A percentile compares a stretch with the other conserved stretches of the same genome.
Evolutionary conservation across 768 basidiomycete genomes (phyloP).

Genomic region (Mycena filopes): DNA sequence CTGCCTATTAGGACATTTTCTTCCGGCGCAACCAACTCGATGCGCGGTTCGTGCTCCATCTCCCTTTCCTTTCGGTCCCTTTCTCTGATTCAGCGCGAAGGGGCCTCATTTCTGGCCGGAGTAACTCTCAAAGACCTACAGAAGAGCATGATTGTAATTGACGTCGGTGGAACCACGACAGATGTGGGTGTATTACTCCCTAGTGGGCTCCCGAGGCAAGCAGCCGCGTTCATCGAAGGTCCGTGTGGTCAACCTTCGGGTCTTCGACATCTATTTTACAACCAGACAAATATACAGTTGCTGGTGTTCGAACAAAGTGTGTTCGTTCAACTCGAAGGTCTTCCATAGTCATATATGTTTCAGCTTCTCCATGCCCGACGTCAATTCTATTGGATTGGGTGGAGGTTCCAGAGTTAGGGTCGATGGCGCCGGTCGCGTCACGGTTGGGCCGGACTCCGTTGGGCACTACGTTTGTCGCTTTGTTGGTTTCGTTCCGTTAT

Average conservation of each 20-base stretch:
- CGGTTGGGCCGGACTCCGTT: constrained; percentile 74
- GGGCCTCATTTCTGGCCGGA: constrained; percentile 68
- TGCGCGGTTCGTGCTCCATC: constrained; percentile 48
- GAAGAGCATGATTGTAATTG: constrained; percentile 61
- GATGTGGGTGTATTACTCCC: constrained; percentile 73
- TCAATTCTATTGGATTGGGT: constrained; percentile 69
- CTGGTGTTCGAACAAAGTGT: constrained; percentile 70
- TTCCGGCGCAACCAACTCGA: constrained; percentile 74
- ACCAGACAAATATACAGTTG: constrained; percentile 45
- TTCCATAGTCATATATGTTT: not conserved
- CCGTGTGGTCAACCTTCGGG: not conserved
- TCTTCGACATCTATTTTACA: no score
- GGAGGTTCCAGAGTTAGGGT: constrained; percentile 67
- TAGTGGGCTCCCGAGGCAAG: constrained; percentile 69
- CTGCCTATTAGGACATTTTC: constrained; percentile 74
- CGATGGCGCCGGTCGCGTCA: constrained; percentile 48
- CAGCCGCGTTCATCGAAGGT: constrained; percentile 67
- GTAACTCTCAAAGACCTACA: constrained; percentile 36
- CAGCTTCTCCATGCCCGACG: constrained; percentile 67
- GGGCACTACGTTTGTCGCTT: constrained; percentile 52
- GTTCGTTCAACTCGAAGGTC: not conserved
- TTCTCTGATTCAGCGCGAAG: constrained; percentile 33
- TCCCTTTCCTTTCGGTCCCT: not conserved
- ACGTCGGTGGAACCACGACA: constrained; percentile 74
- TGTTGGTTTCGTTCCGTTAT: constrained; percentile 26